Percentiles rank a stretch among this genome's conserved stretches.
Evolutionary conservation across 73 alveolate genomes (phyloP).

Genomic region (Paramecium octaurelia): DNA sequence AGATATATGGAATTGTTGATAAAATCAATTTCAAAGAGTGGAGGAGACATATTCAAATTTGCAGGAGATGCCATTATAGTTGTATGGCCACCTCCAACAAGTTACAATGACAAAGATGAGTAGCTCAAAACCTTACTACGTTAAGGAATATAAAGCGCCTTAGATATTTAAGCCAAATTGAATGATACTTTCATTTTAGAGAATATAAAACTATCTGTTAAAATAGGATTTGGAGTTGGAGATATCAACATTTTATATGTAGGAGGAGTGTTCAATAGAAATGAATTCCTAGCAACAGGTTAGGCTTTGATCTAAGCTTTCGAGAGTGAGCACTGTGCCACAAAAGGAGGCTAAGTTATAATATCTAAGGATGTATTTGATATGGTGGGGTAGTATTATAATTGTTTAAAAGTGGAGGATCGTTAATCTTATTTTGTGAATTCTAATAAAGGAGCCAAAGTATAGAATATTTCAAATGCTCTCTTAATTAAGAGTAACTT

Average conservation of each 20-base stretch:
- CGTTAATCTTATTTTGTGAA: not conserved
- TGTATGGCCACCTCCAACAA: slow-evolving; percentile 88
- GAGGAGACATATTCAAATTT: slow-evolving; percentile 96
- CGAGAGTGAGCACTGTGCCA: slow-evolving; percentile 87
- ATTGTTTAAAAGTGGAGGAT: slow-evolving; percentile 27
- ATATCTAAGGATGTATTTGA: slow-evolving; percentile 83
- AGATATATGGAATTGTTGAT: slow-evolving; percentile 93
- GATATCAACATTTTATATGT: slow-evolving; percentile 90
- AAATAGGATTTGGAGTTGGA: slow-evolving; percentile 88
- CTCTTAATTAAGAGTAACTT: slow-evolving; percentile 80
- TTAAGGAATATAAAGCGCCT: slow-evolving; percentile 88
- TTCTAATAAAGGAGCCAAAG: not conserved
- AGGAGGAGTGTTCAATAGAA: slow-evolving; percentile 95
- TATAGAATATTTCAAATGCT: slow-evolving; percentile 90
- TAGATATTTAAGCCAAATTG: slow-evolving; percentile 83
- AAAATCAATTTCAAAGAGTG: slow-evolving; percentile 81
- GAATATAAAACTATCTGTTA: slow-evolving; percentile 74
- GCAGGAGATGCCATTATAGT: slow-evolving; percentile 97
- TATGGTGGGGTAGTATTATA: slow-evolving; percentile 73
- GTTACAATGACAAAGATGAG: slow-evolving; percentile 35
- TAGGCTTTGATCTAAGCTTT: slow-evolving; percentile 92
- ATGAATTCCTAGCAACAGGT: slow-evolving; percentile 94
- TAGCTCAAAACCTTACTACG: slow-evolving; percentile 67
- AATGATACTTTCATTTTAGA: slow-evolving; percentile 84
- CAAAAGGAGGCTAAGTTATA: slow-evolving; percentile 91